Conservation (phyloP, 129 eudicot genomes). For the Centella asiatica region DNA sequence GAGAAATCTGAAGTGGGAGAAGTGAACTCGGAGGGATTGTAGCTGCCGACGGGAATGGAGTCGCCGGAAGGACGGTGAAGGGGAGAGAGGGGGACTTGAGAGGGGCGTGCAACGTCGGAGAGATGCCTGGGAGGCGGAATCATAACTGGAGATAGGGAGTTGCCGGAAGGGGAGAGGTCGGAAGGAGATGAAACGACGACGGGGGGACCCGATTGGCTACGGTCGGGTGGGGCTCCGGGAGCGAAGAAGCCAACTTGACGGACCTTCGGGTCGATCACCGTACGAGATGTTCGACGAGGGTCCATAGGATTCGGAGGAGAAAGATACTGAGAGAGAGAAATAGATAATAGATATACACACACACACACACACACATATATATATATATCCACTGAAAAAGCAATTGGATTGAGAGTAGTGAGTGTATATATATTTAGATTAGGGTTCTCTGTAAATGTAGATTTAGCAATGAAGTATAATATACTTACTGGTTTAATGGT, state of each 20-base stretch:
- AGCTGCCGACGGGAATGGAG: slow-evolving; percentile 36
- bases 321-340: no score
- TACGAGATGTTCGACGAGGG: slow-evolving; percentile 53
- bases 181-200: slow-evolving; percentile 29
- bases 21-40: slow-evolving; percentile 30
- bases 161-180: slow-evolving; percentile 50
- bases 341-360: no score
- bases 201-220: slow-evolving; percentile 44
- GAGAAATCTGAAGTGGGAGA: slow-evolving; percentile 33
- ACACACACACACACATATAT: no score
- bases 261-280: slow-evolving; percentile 81
- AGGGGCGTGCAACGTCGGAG: slow-evolving; percentile 40
- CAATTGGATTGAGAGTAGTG: no score
- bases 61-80: slow-evolving; percentile 22
- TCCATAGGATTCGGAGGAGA: slow-evolving; percentile 41
- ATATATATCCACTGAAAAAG: no score
- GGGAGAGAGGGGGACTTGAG: slow-evolving; percentile 18
- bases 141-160: slow-evolving; percentile 86
- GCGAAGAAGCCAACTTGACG: slow-evolving; percentile 90
- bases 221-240: slow-evolving; percentile 44
- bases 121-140: slow-evolving; percentile 74
- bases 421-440: no score
- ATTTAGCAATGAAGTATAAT: no score
- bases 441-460: no score
- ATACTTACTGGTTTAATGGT: no score